A percentile compares a stretch with the other conserved stretches of the same genome.
phyloP scores from a whole-genome alignment of 1,139 yeast species.

The Sugiyamaella neomexicana region DNA sequence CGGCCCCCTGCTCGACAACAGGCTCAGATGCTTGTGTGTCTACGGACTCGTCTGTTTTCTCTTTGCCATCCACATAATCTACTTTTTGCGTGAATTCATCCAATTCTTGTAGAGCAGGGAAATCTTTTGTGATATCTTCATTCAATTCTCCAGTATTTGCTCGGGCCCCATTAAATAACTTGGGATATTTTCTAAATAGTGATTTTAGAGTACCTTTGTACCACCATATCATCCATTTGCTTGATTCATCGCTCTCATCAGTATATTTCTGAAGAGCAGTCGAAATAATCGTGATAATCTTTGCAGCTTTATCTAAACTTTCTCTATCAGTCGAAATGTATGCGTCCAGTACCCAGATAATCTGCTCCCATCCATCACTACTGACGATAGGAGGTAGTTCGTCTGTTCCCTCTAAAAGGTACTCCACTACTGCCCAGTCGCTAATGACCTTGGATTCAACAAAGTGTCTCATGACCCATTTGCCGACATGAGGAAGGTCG shows the following conservation, averaged over 20 bases:
- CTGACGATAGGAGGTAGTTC: slow-evolving; percentile 21
- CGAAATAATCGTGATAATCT: not conserved
- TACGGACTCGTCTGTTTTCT: not conserved
- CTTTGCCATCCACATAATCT: not conserved
- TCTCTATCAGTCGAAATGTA: slow-evolving; percentile 3
- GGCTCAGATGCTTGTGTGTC: not conserved
- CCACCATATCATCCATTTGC: slow-evolving; percentile 27
- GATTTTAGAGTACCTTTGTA: slow-evolving; percentile 19
- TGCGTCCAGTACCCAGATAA: slow-evolving; percentile 23
- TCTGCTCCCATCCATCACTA: slow-evolving; percentile 32
- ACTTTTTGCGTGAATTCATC: not conserved
- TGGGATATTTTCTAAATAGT: slow-evolving; percentile 18
- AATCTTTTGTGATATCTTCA: not conserved
- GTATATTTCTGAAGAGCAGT: slow-evolving; percentile 1
- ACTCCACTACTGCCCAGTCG: slow-evolving; percentile 22
- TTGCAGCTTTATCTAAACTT: slow-evolving; percentile 2
- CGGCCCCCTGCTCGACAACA: not conserved
- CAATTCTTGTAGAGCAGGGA: slow-evolving; percentile 8
- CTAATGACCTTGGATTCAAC: slow-evolving; percentile 45
- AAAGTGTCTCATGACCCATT: slow-evolving; percentile 64
- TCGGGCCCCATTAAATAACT: not conserved
- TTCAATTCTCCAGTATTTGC: not conserved
- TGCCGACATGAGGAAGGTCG: slow-evolving; percentile 78
- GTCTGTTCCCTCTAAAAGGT: slow-evolving; percentile 18
- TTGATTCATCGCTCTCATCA: slow-evolving; percentile 1